Conservation (phyloP, 805 yeast species). For the Isabelozyma rhagii region DNA sequence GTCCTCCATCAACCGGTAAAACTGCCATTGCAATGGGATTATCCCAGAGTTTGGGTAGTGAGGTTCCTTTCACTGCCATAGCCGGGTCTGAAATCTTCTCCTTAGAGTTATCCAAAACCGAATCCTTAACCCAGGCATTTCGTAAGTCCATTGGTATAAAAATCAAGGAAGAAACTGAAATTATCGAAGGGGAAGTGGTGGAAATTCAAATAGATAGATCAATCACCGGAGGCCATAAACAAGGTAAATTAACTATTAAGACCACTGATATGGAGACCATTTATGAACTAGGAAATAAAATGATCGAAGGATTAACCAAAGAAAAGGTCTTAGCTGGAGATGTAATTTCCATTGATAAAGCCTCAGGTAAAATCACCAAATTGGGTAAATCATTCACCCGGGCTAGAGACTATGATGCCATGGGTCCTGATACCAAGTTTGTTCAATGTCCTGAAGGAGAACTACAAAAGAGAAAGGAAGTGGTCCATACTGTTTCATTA, state of each 20-base stretch:
- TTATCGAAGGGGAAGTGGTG: conserved; percentile 98
- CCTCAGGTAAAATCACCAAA: conserved; percentile 89
- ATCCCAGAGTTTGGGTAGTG: conserved; percentile 66
- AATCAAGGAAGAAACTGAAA: conserved; percentile 94
- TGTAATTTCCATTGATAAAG: conserved; percentile 91
- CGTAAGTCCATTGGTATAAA: conserved; percentile 93
- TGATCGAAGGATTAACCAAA: conserved; percentile 90
- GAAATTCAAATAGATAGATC: conserved; percentile 93
- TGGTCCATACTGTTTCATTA: conserved; percentile 94
- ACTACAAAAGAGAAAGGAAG: conserved; percentile 91
- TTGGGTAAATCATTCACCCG: conserved; percentile 95
- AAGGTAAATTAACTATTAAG: conserved; percentile 94
- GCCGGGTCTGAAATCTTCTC: conserved; percentile 94
- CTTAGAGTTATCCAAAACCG: conserved; percentile 90
- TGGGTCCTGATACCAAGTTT: conserved; percentile 97
- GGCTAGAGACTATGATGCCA: conserved; percentile 96
- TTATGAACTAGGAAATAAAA: conserved; percentile 89
- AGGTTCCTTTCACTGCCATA: conserved; percentile 92
- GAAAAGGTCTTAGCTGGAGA: conserved; percentile 98
- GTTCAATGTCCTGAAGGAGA: conserved; percentile 99
- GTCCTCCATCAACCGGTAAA: conserved; percentile 98
- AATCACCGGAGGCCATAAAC: conserved; percentile 96
- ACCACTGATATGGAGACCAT: conserved; percentile 99
- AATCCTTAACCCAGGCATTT: conserved; percentile 93
- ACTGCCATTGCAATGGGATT: conserved; percentile 97